phyloP scores from a whole-genome alignment of 169 alveolate species.

The Nephromyces sp. region DNA sequence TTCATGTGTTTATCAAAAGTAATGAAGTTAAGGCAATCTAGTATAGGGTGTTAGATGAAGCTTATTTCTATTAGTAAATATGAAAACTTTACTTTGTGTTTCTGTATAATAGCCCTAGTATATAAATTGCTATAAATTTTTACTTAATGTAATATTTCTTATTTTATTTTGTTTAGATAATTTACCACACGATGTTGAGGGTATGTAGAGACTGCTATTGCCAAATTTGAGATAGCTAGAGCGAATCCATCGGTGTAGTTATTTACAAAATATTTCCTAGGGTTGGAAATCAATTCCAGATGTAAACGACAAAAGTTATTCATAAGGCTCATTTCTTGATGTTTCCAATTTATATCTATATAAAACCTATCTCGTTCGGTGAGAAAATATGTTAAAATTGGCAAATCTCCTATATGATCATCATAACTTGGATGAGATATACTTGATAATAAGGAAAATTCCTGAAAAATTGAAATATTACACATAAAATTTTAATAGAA shows the following conservation, averaged over 20 bases:
- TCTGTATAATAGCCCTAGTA: too few relatives aligned
- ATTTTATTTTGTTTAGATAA: too few relatives aligned
- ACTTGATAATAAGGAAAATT: background rate
- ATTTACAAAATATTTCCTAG: background rate
- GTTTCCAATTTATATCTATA: slow-evolving; percentile 46
- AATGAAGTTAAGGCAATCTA: too few relatives aligned
- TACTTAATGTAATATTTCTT: too few relatives aligned
- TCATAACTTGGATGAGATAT: slow-evolving; percentile 15
- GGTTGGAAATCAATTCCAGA: slow-evolving; percentile 25
- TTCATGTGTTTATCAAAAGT: too few relatives aligned
- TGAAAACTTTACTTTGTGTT: too few relatives aligned
- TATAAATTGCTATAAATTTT: too few relatives aligned
- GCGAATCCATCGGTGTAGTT: background rate
- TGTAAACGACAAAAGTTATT: slow-evolving; percentile 34
- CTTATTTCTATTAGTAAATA: too few relatives aligned
- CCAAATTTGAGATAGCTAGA: slow-evolving; percentile 3
- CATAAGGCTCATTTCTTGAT: slow-evolving; percentile 33
- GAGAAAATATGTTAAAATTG: slow-evolving; percentile 38
- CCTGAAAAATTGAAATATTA: background rate
- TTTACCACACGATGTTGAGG: slow-evolving; percentile 38
- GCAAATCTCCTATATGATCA: slow-evolving; percentile 43
- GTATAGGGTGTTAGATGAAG: too few relatives aligned
- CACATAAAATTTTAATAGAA: too few relatives aligned
- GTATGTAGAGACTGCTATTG: slow-evolving; percentile 8
- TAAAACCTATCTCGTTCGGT: slow-evolving; percentile 46